These are phyloP conservation scores for Trametes sanguinea DNA, from an alignment of 768 basidiomycete genomes.

Conservation along the genomic window DNA sequence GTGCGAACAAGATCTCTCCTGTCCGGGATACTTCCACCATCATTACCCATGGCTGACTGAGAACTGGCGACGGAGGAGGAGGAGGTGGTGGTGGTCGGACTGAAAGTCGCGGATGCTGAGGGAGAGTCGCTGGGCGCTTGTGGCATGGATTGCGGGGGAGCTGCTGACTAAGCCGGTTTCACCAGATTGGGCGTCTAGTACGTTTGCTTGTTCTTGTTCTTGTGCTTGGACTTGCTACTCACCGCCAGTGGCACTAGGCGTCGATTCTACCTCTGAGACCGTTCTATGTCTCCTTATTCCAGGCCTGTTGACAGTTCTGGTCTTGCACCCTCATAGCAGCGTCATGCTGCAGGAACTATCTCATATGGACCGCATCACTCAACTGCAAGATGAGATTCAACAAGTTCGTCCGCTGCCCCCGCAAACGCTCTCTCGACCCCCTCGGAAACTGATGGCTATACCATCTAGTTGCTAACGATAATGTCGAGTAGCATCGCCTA, in stretches of 20 bases:
- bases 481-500: slow-evolving; percentile 84
- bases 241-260: no score
- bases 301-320: slow-evolving; percentile 1
- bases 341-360: slow-evolving; percentile 91
- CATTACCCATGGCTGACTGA: slow-evolving; percentile 68
- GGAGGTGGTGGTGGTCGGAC: slow-evolving; percentile 19
- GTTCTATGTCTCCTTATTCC: slow-evolving; percentile 13
- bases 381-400: slow-evolving; percentile 93
- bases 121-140: not conserved
- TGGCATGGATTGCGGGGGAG: not conserved
- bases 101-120: slow-evolving; percentile 2
- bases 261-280: not conserved
- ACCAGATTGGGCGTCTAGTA: not conserved
- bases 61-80: not conserved
- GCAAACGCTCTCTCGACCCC: not conserved
- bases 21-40: slow-evolving; percentile 87
- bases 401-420: slow-evolving; percentile 47
- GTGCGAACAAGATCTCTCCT: slow-evolving; percentile 74
- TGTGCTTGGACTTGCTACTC: no score
- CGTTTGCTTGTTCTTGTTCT: slow-evolving; percentile 2
- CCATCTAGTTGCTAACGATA: slow-evolving; percentile 73
- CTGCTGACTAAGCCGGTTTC: not conserved
- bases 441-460: not conserved
- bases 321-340: slow-evolving; percentile 42
- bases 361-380: slow-evolving; percentile 95